Conservation (phyloP, 768 basidiomycete species). For the Suillus cothurnatus region DNA sequence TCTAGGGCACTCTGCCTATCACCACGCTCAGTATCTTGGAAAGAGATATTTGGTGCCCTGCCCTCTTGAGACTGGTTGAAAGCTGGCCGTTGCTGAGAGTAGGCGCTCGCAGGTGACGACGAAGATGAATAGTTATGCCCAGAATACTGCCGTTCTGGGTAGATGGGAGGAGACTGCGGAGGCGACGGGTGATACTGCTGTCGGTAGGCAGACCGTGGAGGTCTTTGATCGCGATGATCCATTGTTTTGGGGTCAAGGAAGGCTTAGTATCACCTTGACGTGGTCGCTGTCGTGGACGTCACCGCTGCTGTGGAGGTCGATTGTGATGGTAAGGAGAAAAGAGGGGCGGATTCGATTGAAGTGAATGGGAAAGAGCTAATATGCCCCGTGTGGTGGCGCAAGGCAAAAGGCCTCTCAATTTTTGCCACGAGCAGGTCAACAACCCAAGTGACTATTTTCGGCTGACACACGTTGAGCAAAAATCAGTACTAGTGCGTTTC, state of each 20-base stretch:
- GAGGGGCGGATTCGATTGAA: conserved; percentile 13
- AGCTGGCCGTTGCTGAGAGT: conserved; percentile 15
- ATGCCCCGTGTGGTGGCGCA: conserved; percentile 3
- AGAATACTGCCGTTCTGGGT: conserved; percentile 31
- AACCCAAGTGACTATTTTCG: conserved; percentile 3
- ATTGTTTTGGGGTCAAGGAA: conserved; percentile 23
- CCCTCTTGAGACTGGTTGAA: conserved; percentile 28
- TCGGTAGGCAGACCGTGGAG: conserved; percentile 57
- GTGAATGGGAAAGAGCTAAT: background rate
- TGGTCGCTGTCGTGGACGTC: background rate
- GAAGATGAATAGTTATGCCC: conserved; percentile 21
- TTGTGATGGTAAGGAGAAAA: conserved; percentile 9
- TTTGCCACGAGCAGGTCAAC: conserved; percentile 5
- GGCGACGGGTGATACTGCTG: conserved; percentile 42
- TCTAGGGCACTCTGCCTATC: conserved; percentile 64
- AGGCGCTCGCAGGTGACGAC: conserved; percentile 21
- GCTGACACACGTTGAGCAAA: background rate
- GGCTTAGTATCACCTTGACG: background rate
- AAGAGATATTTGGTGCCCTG: conserved; percentile 56
- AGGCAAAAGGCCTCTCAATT: conserved; percentile 4
- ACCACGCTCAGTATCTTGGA: conserved; percentile 69
- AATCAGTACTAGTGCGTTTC: background rate
- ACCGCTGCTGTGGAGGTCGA: background rate
- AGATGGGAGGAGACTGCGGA: conserved; percentile 38
- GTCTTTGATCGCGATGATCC: conserved; percentile 47